Evolutionary conservation across 257 asterid species (phyloP).

Genomic region (Solanum sparsipilum): DNA sequence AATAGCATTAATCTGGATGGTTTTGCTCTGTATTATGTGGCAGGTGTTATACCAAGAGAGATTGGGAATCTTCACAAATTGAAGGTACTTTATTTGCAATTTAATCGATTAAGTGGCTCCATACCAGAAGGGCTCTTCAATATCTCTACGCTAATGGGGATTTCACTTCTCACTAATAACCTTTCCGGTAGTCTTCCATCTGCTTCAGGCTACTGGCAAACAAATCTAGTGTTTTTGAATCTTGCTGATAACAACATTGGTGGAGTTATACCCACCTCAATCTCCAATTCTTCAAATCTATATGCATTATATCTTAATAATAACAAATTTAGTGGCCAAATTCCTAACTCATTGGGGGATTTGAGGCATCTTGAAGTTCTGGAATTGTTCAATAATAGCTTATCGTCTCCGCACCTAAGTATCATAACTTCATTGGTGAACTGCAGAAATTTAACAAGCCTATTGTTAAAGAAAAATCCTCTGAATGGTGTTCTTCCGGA

Average conservation of each 20-base stretch:
- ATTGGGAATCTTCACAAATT: conserved; percentile 10
- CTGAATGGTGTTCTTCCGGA: conserved; percentile 16
- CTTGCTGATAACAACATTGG: conserved; percentile 6
- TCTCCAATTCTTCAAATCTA: conserved; percentile 18
- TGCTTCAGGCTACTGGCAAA: neutral
- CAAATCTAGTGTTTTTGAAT: conserved; percentile 5
- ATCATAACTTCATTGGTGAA: neutral
- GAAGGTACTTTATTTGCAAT: neutral
- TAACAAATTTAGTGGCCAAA: conserved; percentile 11
- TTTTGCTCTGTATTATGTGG: neutral
- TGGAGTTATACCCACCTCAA: conserved; percentile 14
- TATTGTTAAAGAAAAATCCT: neutral
- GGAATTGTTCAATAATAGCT: neutral
- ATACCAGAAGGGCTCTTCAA: conserved; percentile 19
- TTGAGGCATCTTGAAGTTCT: neutral
- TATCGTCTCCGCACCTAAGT: neutral
- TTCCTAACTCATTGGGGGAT: conserved; percentile 20
- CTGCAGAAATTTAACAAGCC: conserved; percentile 5
- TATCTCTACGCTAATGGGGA: conserved; percentile 2
- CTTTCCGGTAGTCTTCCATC: conserved; percentile 16
- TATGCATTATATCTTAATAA: neutral
- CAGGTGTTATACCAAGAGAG: conserved; percentile 26
- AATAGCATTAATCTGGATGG: neutral
- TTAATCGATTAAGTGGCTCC: neutral
- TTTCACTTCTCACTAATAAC: neutral